These are phyloP conservation scores for Phytophthora cajani DNA, from an alignment of 352 stramenopile species.

Conservation along the genomic window DNA sequence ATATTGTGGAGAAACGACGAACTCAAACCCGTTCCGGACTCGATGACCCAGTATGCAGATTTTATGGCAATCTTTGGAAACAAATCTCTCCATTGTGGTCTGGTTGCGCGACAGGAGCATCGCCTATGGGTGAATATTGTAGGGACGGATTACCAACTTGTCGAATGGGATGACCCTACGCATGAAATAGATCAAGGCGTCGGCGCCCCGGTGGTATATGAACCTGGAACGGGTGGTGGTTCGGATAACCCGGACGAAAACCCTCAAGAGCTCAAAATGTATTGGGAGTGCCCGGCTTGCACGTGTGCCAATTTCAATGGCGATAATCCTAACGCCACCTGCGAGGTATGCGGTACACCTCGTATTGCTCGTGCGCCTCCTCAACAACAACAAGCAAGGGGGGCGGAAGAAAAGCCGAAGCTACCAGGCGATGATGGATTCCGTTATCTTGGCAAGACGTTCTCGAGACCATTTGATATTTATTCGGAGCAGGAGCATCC, in stretches of 20 bases:
- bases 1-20: slow-evolving; percentile 93
- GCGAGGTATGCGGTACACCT: slow-evolving; percentile 80
- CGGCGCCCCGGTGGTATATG: slow-evolving; percentile 64
- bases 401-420: slow-evolving; percentile 34
- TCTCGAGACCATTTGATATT: slow-evolving; percentile 78
- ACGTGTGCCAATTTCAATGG: slow-evolving; percentile 90
- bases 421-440: slow-evolving; percentile 53
- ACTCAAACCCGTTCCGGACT: slow-evolving; percentile 90
- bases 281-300: slow-evolving; percentile 86
- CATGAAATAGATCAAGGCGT: slow-evolving; percentile 85
- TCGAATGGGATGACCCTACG: slow-evolving; percentile 88
- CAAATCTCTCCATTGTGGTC: slow-evolving; percentile 87
- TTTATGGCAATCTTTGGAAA: slow-evolving; percentile 88
- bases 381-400: slow-evolving; percentile 15
- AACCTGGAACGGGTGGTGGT: slow-evolving; percentile 20
- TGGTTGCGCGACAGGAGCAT: slow-evolving; percentile 87
- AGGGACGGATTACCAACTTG: slow-evolving; percentile 84
- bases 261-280: slow-evolving; percentile 82
- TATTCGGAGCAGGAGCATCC: slow-evolving; percentile 83
- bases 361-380: slow-evolving; percentile 34
- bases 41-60: slow-evolving; percentile 90
- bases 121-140: slow-evolving; percentile 91
- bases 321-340: slow-evolving; percentile 77
- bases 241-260: slow-evolving; percentile 19
- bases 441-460: slow-evolving; percentile 61